Evolutionary conservation across 164 flowering plant genomes (phyloP), one percentile per base, ranked within the genome.

Genomic region (Paratinospora sagittata): DNA sequence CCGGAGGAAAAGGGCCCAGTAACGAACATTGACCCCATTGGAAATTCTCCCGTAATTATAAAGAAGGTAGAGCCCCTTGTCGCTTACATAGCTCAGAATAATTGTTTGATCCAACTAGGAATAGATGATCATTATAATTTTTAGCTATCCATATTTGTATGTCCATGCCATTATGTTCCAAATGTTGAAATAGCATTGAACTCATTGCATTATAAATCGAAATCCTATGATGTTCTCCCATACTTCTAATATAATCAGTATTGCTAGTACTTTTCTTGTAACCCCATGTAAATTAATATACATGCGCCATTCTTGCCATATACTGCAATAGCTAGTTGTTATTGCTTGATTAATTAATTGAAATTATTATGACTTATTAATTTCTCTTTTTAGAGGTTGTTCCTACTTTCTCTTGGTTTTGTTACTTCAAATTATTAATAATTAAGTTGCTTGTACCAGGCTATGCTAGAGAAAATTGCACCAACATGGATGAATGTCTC

Each of bases 401-500:
- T 49, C 17, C 33, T 68, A 52, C 19, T 19, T 27, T 23, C 61
- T 23, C 14, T 60, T 60, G 58, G 16, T 17, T 61, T 58, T 57
- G n/a, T 37, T 61, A 21, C 23, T 60, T 62, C 52, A 36, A 30
- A 24, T 27, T 64, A 3, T 6, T 61, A 33, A 3, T 75, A 57
- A 57, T 23, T 64, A 14, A 64, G 30, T 62, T 67, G 16, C 67
- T 8, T 67, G 8, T 63, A 76, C 26, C 84, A 90, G 96, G 75
- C 79, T 34, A 37, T 83, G 75, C 79, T 96, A 77, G 89, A 86
- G 78, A 86, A 88, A 80, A 89, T 96, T 75, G 94, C 99, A 4
- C 96, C 98, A 21, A 91, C 98, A 21, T 96, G 99, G 98, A 85
- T 93, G 93, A 91, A 96, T 85, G 78, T 93, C 66, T 96, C 99